A percentile compares a stretch with the other conserved stretches of the same genome.
Conservation (phyloP, 805 yeast species). For the Tanozyma kutaoensis region DNA sequence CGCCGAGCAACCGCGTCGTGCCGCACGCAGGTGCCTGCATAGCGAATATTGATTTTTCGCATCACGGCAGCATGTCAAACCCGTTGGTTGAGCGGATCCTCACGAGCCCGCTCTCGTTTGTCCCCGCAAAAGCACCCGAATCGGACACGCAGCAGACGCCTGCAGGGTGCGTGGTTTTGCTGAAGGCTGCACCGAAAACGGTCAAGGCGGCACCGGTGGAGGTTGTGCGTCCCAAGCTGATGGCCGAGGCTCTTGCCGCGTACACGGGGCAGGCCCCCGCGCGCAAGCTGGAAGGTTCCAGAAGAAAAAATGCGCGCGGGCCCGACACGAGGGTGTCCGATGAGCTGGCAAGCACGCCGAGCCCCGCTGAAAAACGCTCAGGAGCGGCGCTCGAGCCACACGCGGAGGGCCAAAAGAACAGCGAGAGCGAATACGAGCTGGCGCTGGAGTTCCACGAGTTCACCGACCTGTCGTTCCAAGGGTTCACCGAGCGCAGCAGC, state of each 20-base stretch:
- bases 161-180: constrained; percentile 1
- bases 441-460: constrained; percentile 20
- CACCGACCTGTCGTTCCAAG: constrained; percentile 6
- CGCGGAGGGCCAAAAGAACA: background rate
- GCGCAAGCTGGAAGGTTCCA: constrained; percentile 30
- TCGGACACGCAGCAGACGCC: constrained; percentile 2
- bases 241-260: constrained; percentile 48
- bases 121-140: constrained; percentile 30
- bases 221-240: constrained; percentile 16
- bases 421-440: constrained; percentile 15
- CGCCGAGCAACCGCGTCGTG: too few species aligned
- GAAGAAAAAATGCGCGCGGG: constrained; percentile 6
- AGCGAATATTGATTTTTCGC: too few species aligned
- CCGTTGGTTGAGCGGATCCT: constrained; percentile 55
- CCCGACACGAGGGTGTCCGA: constrained; percentile 1
- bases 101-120: constrained; percentile 50
- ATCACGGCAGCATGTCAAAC: too few species aligned
- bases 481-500: constrained; percentile 2
- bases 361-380: constrained; percentile 4
- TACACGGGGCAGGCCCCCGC: constrained; percentile 42
- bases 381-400: background rate
- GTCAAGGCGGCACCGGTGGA: background rate
- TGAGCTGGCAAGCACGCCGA: constrained; percentile 10
- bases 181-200: constrained; percentile 1
- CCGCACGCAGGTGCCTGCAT: too few species aligned